Evolutionary conservation across 768 basidiomycete genomes (phyloP), one percentile per base, ranked within the genome.

Genomic region (Stropharia rugosoannulata): DNA sequence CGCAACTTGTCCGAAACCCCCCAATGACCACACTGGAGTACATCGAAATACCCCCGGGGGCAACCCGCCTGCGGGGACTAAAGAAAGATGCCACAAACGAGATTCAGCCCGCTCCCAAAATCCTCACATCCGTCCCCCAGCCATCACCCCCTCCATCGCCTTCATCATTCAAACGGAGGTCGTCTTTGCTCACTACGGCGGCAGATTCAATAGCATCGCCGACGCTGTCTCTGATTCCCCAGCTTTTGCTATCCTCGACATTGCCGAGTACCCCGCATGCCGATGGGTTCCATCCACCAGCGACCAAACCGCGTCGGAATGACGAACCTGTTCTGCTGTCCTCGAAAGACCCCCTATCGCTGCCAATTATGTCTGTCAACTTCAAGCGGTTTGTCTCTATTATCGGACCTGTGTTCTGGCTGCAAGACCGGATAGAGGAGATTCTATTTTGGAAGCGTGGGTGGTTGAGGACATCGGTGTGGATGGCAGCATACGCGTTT

Each of bases 391-490:
- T 96, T 56, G 81, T 95, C 3, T 79, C 84, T 5, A 85, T 80
- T 61, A 76, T 84, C 3, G 90, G 91, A 0, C 87, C 90, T 0
- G 72, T 94, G 6, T 96, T 95, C 64, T 96, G 93, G 94, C 59
- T 95, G 16, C 91, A 92, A 70, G 94, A 97, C 66, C 73, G 94
- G 1, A 65, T 91, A 12, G 94, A 96, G 68, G 94, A 95, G 71
- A 77, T 94, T 3, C 53, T 95, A 3, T 75, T 90, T 59, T 95
- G 94, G 94, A 86, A 82, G 67, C 79, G 81, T 43, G 86, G 87
- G 0, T 87, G 85, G 87, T 80, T 78, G 63, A 74, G 82, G 40
- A 95, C 94, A 1, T 66, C 73, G 39, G 78, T 82, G 0, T 95
- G 89, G 87, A 85, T 95, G 73, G 78, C 84, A 2, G 78, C 71